These are phyloP conservation scores for Articulospora tetracladia DNA, from an alignment of 495 filamentous ascomycete genomes.

Conservation along the genomic window DNA sequence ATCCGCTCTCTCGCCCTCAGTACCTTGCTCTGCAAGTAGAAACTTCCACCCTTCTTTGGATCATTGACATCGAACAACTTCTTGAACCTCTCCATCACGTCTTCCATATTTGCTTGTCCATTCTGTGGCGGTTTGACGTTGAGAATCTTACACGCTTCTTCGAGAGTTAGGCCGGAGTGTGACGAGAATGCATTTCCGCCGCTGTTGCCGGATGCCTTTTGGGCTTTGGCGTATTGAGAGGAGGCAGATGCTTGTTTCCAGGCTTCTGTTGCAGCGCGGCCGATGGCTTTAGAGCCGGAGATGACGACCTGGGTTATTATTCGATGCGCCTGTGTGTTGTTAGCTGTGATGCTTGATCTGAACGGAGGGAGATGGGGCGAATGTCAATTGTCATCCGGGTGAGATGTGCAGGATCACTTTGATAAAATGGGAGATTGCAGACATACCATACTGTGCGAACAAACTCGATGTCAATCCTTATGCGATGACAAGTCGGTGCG, in stretches of 20 bases:
- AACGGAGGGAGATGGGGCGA: background rate
- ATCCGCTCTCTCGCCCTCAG: slow-evolving; percentile 86
- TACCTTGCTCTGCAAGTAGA: slow-evolving; percentile 97
- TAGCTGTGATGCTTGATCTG: slow-evolving; percentile 4
- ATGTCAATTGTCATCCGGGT: slow-evolving; percentile 4
- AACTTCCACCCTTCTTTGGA: slow-evolving; percentile 90
- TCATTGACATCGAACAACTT: slow-evolving; percentile 91
- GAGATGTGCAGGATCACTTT: background rate
- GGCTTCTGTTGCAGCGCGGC: slow-evolving; percentile 87
- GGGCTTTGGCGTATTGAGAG: slow-evolving; percentile 71
- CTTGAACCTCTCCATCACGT: slow-evolving; percentile 85
- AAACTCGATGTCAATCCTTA: background rate
- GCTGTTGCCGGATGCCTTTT: slow-evolving; percentile 48
- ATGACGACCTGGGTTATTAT: slow-evolving; percentile 91
- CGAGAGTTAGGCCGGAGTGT: slow-evolving; percentile 71
- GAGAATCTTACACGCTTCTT: slow-evolving; percentile 96
- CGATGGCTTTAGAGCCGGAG: slow-evolving; percentile 84
- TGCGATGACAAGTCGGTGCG: background rate
- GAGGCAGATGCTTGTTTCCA: slow-evolving; percentile 89
- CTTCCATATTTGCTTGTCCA: slow-evolving; percentile 71
- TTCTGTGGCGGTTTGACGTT: slow-evolving; percentile 86
- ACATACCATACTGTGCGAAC: slow-evolving; percentile 23
- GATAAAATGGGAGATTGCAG: background rate
- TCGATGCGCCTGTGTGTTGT: slow-evolving; percentile 72
- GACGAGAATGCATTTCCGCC: slow-evolving; percentile 46